Base-by-base conservation (phyloP, 2,329 filamentous ascomycete species). In the Emydomyces testavorans region DNA sequence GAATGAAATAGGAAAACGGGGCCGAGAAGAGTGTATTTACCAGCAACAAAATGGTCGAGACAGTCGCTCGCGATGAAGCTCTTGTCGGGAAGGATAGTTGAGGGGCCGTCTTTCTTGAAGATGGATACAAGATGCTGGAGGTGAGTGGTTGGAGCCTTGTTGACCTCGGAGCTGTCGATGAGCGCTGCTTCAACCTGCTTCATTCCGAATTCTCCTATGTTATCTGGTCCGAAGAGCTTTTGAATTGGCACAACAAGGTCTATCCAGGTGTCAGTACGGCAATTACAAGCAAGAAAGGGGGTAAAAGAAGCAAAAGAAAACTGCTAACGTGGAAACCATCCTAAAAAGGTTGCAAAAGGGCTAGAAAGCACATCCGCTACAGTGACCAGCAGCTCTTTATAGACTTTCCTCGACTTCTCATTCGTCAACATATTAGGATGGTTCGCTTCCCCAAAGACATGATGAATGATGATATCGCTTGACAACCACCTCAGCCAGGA, bases 31-130 rank as follows among this genome's bases (percentile, higher is more conserved):
- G 13, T 39, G 16, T 21, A 38, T 47, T 39, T 49, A 53, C 53
- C 53, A 28, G 48, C 53, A 24, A 52, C 28, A 28, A 55, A 53
- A 46, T 55, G 50, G 32, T 55, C 53, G 5, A 55, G 18, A 24
- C 52, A 52, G 34, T 55, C 53, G 28, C 53, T 55, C 26, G 53
- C 53, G 20, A 55, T 51, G 36, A 52, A 55, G 16, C 32, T 50
- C 15, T 46, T 41, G 41, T 49, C 40, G 1, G 53, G 52, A 31
- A 55, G 48, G 24, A 46, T 43, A 13, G 21, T 10, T 26, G 37
- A 50, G 1, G 52, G 32, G 0, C 53, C 53, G 31, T 55, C 38
- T 26, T 46, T 51, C 35, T 46, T 46, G 23, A 45, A 51, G 7
- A 45, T 37, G n/a, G n/a, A 15, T 7, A 48, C 15, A 18, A 53